Evolutionary conservation across 2,329 filamentous ascomycete genomes (phyloP).

Genomic region (Alternaria novae-zelandiae): DNA sequence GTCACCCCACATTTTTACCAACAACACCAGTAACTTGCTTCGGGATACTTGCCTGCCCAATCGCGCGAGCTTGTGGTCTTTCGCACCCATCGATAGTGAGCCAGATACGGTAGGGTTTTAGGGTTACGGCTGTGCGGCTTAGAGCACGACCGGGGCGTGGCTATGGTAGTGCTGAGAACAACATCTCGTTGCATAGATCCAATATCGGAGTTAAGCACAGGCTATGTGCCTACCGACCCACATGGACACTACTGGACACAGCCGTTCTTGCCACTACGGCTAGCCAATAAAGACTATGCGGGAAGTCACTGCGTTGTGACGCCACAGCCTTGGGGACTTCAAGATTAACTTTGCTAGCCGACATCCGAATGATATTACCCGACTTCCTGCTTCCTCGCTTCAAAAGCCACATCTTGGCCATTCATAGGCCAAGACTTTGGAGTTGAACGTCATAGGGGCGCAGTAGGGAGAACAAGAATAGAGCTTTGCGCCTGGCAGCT

Average conservation of each 20-base stretch:
- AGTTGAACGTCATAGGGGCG: background rate
- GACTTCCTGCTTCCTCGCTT: background rate
- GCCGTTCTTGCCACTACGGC: background rate
- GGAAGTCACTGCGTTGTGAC: background rate
- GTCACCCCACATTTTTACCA: conserved; percentile 2
- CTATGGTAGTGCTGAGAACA: background rate
- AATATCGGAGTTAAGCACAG: background rate
- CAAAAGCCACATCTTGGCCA: background rate
- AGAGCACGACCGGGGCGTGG: background rate
- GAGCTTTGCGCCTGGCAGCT: background rate
- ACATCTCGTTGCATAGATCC: background rate
- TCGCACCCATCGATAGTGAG: background rate
- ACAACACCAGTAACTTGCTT: background rate
- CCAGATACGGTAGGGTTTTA: background rate
- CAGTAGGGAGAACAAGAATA: background rate
- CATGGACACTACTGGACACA: background rate
- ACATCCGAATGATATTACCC: background rate
- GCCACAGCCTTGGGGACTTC: background rate
- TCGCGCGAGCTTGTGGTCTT: background rate
- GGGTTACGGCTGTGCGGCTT: background rate
- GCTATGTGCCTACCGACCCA: background rate
- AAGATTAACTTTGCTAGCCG: conserved; percentile 5
- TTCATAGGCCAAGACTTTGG: background rate
- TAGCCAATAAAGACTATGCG: background rate
- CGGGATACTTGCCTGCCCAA: background rate